Evolutionary conservation across 1,139 yeast species (phyloP).

Genomic region (Geotrichum restrictum): DNA sequence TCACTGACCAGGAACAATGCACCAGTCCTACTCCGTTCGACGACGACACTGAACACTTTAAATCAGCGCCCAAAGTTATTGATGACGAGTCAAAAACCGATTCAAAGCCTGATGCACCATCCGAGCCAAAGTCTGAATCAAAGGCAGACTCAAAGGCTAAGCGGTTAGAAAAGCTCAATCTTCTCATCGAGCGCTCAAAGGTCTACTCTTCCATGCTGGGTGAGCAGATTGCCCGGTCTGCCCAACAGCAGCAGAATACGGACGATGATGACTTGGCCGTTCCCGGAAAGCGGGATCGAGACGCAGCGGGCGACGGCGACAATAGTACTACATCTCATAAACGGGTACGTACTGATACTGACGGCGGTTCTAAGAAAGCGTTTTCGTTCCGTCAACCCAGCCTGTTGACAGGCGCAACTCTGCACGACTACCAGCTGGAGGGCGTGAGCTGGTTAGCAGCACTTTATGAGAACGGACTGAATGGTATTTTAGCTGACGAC

Average conservation of each 20-base stretch:
- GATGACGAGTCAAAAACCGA: no score
- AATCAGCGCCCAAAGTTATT: no score
- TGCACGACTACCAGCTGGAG: constrained; percentile 82
- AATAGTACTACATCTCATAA: no score
- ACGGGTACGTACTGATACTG: no score
- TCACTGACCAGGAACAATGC: not conserved
- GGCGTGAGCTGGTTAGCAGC: constrained; percentile 90
- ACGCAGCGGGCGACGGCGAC: no score
- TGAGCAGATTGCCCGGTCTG: not conserved
- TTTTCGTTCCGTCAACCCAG: constrained; percentile 53
- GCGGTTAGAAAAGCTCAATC: constrained; percentile 61
- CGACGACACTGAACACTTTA: not conserved
- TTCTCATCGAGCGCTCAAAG: constrained; percentile 75
- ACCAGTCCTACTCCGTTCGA: not conserved
- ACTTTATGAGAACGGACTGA: constrained; percentile 84
- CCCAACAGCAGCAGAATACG: not conserved
- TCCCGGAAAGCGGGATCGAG: not conserved
- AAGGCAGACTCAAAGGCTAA: constrained; percentile 30
- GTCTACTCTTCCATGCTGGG: constrained; percentile 74
- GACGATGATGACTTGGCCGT: not conserved
- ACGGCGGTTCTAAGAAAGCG: not conserved
- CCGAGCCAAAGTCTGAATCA: no score
- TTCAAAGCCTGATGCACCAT: no score
- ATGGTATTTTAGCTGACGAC: constrained; percentile 86
- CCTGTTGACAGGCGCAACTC: constrained; percentile 57